Evolutionary conservation across 2,329 filamentous ascomycete genomes (phyloP), one percentile per base, ranked within the genome.

Genomic region (Clarireedia paspali): DNA sequence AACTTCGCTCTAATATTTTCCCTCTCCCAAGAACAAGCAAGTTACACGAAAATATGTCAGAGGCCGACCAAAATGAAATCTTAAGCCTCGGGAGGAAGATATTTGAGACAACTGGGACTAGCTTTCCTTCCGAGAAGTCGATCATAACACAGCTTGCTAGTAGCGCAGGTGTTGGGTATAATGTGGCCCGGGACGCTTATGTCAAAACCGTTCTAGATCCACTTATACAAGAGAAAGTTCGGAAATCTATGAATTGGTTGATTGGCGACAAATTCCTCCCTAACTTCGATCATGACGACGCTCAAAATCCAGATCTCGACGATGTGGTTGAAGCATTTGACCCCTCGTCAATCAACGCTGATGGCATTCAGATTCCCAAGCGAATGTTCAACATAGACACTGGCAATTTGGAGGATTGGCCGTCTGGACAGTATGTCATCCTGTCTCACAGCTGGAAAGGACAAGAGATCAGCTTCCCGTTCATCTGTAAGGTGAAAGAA

Each of bases 401-500:
- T 2, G 62, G 60, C 10, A 66, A 69, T 38, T 55, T 71, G 39
- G 64, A 69, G 3, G 59, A 64, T 38, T 64, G 60, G 38, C 64
- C 62, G 2, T 58, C 59, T 30, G 66, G 66, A 23, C 68, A 70
- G 39, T 72, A 71, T 53, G 69, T 68, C 26, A 71, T 72, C 55
- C 59, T 71, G 2, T 71, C 69, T 2, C 69, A 71, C 46, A 67
- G 67, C 36, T 72, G 69, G 69, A 71, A 70, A 58, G 68, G 67
- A 2, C 47, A 52, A 7, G 70, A 71, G 51, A 59, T 71, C 10
- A 63, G 61, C 17, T 66, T 66, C 23, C 53, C 59, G n/a, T 67
- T 67, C 56, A 62, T 71, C 54, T 56, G 44, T 3, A 58, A 64
- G 20, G 40, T 56, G 5, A 59, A 55, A 39, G 47, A 57, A n/a